Percentiles rank a stretch among this genome's conserved stretches.
Conservation (phyloP, 768 basidiomycete species). For the Podaxis sp. region DNA sequence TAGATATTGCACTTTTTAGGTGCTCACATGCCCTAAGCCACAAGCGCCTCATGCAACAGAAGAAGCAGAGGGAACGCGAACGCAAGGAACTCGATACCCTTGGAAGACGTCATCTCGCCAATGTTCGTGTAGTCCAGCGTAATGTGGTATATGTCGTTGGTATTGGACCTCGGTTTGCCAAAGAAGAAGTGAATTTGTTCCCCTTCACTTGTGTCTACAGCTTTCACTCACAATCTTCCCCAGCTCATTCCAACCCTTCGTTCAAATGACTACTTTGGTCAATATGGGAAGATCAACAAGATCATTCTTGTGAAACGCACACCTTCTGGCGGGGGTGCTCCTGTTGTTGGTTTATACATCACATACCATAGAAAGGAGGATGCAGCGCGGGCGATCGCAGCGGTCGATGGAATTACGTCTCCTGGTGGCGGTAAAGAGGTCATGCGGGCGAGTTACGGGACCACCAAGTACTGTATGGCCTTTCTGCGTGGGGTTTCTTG, state of each 20-base stretch:
- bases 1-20: conserved; percentile 18
- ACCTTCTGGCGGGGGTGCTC: conserved; percentile 66
- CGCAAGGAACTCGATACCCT: conserved; percentile 91
- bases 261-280: conserved; percentile 95
- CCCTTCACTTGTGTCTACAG: conserved; percentile 8
- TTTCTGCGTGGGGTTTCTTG: conserved; percentile 87
- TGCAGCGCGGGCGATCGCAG: conserved; percentile 88
- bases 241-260: conserved; percentile 91
- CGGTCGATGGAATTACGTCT: conserved; percentile 89
- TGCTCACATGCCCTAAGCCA: conserved; percentile 53
- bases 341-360: conserved; percentile 92
- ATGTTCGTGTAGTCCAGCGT: conserved; percentile 95
- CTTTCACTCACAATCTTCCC: conserved; percentile 7
- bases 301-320: conserved; percentile 91
- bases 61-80: conserved; percentile 92
- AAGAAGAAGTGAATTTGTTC: conserved; percentile 81
- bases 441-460: conserved; percentile 93
- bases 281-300: conserved; percentile 97
- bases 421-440: conserved; percentile 88
- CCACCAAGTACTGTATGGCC: conserved; percentile 96
- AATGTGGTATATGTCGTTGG: conserved; percentile 97
- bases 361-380: conserved; percentile 94
- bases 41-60: conserved; percentile 92
- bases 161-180: conserved; percentile 89
- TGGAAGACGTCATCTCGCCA: conserved; percentile 82